These are phyloP conservation scores for Cytospora leucostoma DNA, from an alignment of 2,329 filamentous ascomycete species.

Conservation along the genomic window DNA sequence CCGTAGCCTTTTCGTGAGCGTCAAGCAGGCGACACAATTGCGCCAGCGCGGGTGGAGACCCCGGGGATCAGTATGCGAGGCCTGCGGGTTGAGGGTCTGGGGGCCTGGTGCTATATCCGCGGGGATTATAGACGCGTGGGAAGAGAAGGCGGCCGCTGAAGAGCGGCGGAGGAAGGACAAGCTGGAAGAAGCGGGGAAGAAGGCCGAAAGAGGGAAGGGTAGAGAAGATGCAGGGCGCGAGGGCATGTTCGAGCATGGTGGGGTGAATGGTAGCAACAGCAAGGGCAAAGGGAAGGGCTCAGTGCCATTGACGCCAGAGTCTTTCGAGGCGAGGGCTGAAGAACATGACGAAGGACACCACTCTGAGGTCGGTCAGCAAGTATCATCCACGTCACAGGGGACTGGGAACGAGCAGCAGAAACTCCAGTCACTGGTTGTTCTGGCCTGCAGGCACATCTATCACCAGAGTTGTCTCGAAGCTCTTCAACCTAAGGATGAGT, in stretches of 20 bases:
- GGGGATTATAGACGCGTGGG: slow-evolving; percentile 80
- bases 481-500: slow-evolving; percentile 52
- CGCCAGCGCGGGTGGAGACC: slow-evolving; percentile 89
- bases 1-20: slow-evolving; percentile 82
- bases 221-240: slow-evolving; percentile 34
- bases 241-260: slow-evolving; percentile 36
- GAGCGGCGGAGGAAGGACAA: slow-evolving; percentile 47
- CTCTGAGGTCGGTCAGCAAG: slow-evolving; percentile 40
- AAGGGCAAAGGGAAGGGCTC: slow-evolving; percentile 40
- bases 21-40: slow-evolving; percentile 71
- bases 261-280: slow-evolving; percentile 30
- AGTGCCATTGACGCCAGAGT: slow-evolving; percentile 26
- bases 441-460: slow-evolving; percentile 72
- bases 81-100: slow-evolving; percentile 81
- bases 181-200: slow-evolving; percentile 38
- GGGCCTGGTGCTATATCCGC: slow-evolving; percentile 75
- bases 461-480: slow-evolving; percentile 70
- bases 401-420: slow-evolving; percentile 48
- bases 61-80: slow-evolving; percentile 82
- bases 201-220: slow-evolving; percentile 25
- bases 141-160: slow-evolving; percentile 58
- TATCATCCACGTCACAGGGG: slow-evolving; percentile 36
- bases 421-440: slow-evolving; percentile 66
- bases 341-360: slow-evolving; percentile 22
- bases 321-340: slow-evolving; percentile 21